A percentile compares a stretch with the other conserved stretches of the same genome.
Conservation (phyloP, 108 stramenopile species). For the Pseudonitzschia delicatissima region DNA sequence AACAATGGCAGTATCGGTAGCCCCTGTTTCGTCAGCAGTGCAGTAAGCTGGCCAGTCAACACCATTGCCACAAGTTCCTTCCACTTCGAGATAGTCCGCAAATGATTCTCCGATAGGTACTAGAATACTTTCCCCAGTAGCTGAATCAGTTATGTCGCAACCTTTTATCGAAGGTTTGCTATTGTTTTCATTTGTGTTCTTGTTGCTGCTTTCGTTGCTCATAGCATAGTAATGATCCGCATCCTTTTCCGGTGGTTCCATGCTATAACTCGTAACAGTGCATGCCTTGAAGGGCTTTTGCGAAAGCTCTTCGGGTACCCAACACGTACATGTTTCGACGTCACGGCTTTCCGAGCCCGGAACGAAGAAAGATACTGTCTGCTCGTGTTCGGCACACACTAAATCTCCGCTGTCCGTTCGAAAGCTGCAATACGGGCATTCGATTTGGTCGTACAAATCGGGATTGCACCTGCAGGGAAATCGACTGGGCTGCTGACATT, state of each 20-base stretch:
- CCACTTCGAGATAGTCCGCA: not conserved
- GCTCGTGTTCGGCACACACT: slow-evolving; percentile 13
- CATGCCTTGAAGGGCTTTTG: not conserved
- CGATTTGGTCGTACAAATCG: slow-evolving; percentile 13
- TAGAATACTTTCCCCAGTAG: not conserved
- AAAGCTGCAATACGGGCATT: slow-evolving; percentile 32
- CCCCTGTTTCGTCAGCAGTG: too few relatives aligned
- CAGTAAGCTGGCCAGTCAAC: slow-evolving; percentile 6
- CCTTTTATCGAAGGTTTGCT: not conserved
- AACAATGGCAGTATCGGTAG: not conserved
- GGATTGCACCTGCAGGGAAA: slow-evolving; percentile 35
- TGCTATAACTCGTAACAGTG: not conserved
- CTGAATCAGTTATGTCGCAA: slow-evolving; percentile 1
- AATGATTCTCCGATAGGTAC: slow-evolving; percentile 8
- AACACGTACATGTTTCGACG: slow-evolving; percentile 2
- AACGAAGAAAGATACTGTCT: slow-evolving; percentile 13
- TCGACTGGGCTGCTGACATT: not conserved
- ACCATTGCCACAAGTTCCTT: not conserved
- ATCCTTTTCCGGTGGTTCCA: not conserved
- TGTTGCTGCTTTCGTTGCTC: too few relatives aligned
- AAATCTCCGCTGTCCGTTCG: not conserved
- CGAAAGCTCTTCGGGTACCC: not conserved
- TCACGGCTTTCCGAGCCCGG: not conserved
- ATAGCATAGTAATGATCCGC: not conserved
- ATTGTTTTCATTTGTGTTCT: not conserved